Evolutionary conservation across 1,284 basidiomycete genomes (phyloP), one percentile per base, ranked within the genome.

Genomic region (Omphalotus olearius): DNA sequence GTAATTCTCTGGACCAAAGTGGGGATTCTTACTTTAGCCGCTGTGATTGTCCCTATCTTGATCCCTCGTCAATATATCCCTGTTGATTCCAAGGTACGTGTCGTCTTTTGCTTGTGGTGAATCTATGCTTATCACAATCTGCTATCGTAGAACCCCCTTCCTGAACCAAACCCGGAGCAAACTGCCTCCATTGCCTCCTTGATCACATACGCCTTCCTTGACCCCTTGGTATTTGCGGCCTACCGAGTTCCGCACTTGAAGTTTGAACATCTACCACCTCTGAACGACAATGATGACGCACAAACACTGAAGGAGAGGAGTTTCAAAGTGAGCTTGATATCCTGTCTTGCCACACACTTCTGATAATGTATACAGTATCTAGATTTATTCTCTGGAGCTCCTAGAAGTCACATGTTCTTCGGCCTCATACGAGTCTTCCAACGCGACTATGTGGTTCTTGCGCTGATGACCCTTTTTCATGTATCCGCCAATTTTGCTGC

Each of bases 91-190:
- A 62, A 74, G 62, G 79, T 78, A 47, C 23, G 43, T 35, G 30
- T 14, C 10, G 20, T 9, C 13, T 36, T 10, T 18, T 35, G 16
- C 23, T 11, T 23, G 4, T 26, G 36, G 2, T 28, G 20, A 38
- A 7, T 9, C 2, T 49, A 18, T 41, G 6, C 16, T 13, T 39
- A 52, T 52, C 28, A 16, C 23, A 30, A n/a, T 47, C 26, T 38
- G 28, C 47, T 50, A 4, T 33, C 11, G 1, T 46, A 79, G 76
- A 64, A 75, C 43, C 74, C 74, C 2, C 62, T 66, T 55, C 60
- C 68, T 4, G 60, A 68, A 18, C 73, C 76, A 6, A 83, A 80
- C 64, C 80, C 82, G 2, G 85, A 88, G 59, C 85, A 88, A 62
- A 85, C 80, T 0, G 77, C 83, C 0, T 80, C 83, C 0, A 67